phyloP scores from a whole-genome alignment of 2,329 filamentous ascomycete genomes.

The Phialophora tarda region DNA sequence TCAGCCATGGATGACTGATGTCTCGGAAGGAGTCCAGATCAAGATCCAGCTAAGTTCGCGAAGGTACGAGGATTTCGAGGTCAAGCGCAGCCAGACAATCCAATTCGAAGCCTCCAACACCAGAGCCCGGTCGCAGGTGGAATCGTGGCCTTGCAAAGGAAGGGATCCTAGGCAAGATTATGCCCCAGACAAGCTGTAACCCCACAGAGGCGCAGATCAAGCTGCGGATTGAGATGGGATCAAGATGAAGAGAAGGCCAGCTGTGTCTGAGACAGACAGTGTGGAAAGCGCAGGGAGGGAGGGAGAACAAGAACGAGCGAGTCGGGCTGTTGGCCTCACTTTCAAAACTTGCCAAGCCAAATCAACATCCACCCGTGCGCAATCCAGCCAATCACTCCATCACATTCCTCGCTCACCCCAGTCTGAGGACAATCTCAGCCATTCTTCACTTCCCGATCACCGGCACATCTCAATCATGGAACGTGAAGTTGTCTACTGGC shows the following conservation, averaged over 20 bases:
- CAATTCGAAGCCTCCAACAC: conserved; percentile 7
- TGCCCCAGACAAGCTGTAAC: not conserved
- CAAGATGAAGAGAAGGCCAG: not conserved
- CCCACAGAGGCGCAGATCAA: not conserved
- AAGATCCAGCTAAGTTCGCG: conserved; percentile 14
- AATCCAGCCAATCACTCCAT: not conserved
- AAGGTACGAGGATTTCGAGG: conserved; percentile 1
- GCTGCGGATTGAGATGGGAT: not conserved
- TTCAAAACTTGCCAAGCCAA: conserved; percentile 7
- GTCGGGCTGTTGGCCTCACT: conserved; percentile 7
- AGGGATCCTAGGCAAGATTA: not conserved
- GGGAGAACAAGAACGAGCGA: not conserved
- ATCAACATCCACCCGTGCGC: not conserved
- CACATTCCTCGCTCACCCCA: not conserved
- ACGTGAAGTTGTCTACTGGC: conserved; percentile 15
- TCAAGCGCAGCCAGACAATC: conserved; percentile 8
- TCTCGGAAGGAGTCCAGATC: conserved; percentile 12
- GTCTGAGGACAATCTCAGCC: not conserved
- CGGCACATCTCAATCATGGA: not conserved
- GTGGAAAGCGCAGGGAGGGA: not conserved
- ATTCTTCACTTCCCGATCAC: conserved; percentile 1
- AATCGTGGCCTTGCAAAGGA: not conserved
- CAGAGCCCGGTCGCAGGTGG: not conserved
- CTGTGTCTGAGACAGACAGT: not conserved
- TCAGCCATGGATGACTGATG: conserved; percentile 67